phyloP scores from a whole-genome alignment of 23 red algal species.

The Gracilaria caudata region DNA sequence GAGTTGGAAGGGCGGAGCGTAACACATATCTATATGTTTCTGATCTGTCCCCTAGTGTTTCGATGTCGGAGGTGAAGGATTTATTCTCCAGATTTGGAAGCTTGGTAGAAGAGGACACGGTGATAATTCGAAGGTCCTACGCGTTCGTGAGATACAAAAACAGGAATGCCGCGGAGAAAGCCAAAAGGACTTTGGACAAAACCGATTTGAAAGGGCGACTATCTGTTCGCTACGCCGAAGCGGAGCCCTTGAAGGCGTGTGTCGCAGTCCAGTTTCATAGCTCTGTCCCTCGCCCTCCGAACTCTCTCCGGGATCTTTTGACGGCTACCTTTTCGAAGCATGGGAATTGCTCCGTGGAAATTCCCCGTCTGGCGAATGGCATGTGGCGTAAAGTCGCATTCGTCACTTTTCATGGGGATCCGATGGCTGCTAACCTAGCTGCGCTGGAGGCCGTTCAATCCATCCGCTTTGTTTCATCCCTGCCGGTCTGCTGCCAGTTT shows the following conservation, averaged over 20 bases:
- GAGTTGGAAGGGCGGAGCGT: slow-evolving; percentile 66
- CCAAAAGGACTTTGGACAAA: slow-evolving; percentile 70
- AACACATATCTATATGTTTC: slow-evolving; percentile 72
- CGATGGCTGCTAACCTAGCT: slow-evolving; percentile 47
- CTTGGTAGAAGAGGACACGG: slow-evolving; percentile 70
- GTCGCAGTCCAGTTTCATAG: slow-evolving; percentile 72
- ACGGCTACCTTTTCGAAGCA: slow-evolving; percentile 69
- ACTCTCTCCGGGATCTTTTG: slow-evolving; percentile 56
- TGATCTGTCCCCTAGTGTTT: slow-evolving; percentile 41
- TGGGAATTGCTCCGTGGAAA: slow-evolving; percentile 70
- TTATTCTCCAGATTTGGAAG: slow-evolving; percentile 63
- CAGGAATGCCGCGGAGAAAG: slow-evolving; percentile 56
- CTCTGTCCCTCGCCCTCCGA: slow-evolving; percentile 51
- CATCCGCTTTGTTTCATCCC: slow-evolving; percentile 62
- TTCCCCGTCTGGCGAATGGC: slow-evolving; percentile 65
- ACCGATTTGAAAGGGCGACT: slow-evolving; percentile 57
- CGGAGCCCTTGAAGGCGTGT: slow-evolving; percentile 62
- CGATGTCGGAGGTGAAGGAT: slow-evolving; percentile 46
- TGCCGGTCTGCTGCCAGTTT: slow-evolving; percentile 71
- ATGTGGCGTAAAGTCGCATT: slow-evolving; percentile 72
- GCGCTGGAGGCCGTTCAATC: slow-evolving; percentile 60
- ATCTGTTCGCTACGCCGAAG: slow-evolving; percentile 74
- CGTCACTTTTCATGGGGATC: slow-evolving; percentile 69
- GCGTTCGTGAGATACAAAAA: slow-evolving; percentile 75
- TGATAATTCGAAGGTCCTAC: slow-evolving; percentile 58